Conservation (phyloP, 768 basidiomycete species). For the Kwoniella sp. region DNA sequence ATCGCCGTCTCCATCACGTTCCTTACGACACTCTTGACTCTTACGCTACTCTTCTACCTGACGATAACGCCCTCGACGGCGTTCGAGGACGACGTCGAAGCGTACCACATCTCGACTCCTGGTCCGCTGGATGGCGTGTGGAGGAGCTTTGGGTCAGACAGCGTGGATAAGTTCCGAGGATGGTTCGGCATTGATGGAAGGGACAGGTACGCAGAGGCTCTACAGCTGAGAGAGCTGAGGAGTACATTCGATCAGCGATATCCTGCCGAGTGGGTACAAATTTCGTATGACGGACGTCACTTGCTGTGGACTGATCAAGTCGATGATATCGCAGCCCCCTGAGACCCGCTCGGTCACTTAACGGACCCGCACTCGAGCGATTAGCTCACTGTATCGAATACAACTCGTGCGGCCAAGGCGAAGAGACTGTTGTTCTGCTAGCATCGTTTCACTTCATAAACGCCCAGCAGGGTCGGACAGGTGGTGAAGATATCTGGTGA, state of each 20-base stretch:
- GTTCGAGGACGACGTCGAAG: slow-evolving; percentile 5
- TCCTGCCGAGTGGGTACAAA: slow-evolving; percentile 7
- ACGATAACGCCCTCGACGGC: slow-evolving; percentile 6
- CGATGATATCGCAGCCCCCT: not conserved
- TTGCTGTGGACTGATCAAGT: not conserved
- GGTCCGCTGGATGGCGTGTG: not conserved
- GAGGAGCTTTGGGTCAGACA: not conserved
- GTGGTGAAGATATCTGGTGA: slow-evolving; percentile 34
- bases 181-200: slow-evolving; percentile 3
- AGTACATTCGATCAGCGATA: slow-evolving; percentile 10
- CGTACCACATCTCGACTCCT: not conserved
- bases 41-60: slow-evolving; percentile 17
- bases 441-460: slow-evolving; percentile 30
- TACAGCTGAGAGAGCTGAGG: slow-evolving; percentile 5
- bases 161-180: not conserved
- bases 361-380: slow-evolving; percentile 22
- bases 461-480: slow-evolving; percentile 14
- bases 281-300: no score
- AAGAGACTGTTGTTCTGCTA: slow-evolving; percentile 28
- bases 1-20: slow-evolving; percentile 13
- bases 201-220: slow-evolving; percentile 10
- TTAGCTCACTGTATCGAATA: slow-evolving; percentile 23
- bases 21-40: slow-evolving; percentile 20
- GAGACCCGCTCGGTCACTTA: slow-evolving; percentile 3
- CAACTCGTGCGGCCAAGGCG: slow-evolving; percentile 25